Conservation (phyloP, 2,329 filamentous ascomycete genomes). For the Kalaharituber pfeilii region DNA sequence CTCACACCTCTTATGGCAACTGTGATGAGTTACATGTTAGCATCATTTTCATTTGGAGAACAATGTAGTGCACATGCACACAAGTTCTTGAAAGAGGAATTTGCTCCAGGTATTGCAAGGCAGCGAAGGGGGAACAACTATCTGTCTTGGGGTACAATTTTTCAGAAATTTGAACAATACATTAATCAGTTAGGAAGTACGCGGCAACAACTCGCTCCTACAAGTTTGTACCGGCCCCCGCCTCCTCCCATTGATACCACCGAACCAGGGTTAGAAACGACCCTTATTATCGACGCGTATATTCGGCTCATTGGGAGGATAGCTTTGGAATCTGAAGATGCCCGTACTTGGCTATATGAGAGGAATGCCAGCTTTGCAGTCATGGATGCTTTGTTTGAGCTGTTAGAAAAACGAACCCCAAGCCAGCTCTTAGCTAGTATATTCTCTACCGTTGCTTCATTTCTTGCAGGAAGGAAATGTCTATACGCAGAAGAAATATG, state of each 20-base stretch:
- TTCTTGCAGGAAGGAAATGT: conserved; percentile 57
- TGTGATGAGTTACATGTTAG: conserved; percentile 91
- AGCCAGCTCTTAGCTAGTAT: conserved; percentile 65
- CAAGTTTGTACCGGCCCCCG: conserved; percentile 27
- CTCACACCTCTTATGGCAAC: conserved; percentile 92
- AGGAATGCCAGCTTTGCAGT: conserved; percentile 48
- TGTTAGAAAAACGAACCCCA: conserved; percentile 61
- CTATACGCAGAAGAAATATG: conserved; percentile 58
- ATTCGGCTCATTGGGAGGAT: conserved; percentile 73
- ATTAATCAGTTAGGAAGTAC: conserved; percentile 19
- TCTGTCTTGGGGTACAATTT: conserved; percentile 83
- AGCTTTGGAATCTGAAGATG: conserved; percentile 51
- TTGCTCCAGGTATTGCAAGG: conserved; percentile 53
- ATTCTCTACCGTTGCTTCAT: conserved; percentile 57
- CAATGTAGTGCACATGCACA: conserved; percentile 73
- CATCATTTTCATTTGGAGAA: conserved; percentile 66
- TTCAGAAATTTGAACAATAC: conserved; percentile 54
- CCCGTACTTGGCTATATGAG: conserved; percentile 56
- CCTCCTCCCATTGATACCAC: conserved; percentile 28
- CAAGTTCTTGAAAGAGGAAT: conserved; percentile 76
- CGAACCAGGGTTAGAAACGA: conserved; percentile 74
- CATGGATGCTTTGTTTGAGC: conserved; percentile 55
- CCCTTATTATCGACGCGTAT: conserved; percentile 94
- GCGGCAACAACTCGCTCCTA: conserved; percentile 14
- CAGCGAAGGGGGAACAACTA: conserved; percentile 59